Evolutionary conservation across 257 asterid genomes (phyloP).

Genomic region (Capsicum chinense): DNA sequence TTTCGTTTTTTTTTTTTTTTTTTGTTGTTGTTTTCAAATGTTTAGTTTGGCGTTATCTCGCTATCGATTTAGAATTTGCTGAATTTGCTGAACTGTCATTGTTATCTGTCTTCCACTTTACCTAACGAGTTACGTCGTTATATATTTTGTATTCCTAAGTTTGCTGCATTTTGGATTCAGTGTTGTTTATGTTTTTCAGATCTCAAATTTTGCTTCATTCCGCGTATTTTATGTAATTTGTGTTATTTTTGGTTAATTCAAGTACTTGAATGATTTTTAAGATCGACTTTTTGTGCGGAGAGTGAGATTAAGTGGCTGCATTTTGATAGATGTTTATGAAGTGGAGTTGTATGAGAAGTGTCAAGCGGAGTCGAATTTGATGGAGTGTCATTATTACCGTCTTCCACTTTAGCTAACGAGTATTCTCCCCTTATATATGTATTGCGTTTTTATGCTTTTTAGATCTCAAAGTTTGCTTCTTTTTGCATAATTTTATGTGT

Average conservation of each 20-base stretch:
- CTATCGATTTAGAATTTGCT: constrained; percentile 54
- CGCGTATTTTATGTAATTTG: no score
- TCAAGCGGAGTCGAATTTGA: no score
- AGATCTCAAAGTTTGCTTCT: constrained; percentile 31
- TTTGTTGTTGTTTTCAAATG: background rate
- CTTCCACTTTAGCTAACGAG: no score
- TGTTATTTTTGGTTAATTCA: no score
- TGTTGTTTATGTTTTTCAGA: background rate
- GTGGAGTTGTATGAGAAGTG: no score
- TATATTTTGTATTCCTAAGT: constrained; percentile 38
- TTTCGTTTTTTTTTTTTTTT: background rate
- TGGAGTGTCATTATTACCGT: no score
- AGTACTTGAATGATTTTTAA: no score
- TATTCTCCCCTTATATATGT: no score
- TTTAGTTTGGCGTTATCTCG: constrained; percentile 52
- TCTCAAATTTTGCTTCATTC: no score
- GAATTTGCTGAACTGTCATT: constrained; percentile 68
- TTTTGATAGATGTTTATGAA: no score
- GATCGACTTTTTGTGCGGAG: no score
- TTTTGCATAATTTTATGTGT: background rate
- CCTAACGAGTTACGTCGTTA: constrained; percentile 50
- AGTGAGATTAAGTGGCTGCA: no score
- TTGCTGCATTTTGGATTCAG: constrained; percentile 37
- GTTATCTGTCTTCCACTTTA: constrained; percentile 55
- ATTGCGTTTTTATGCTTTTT: background rate